These are phyloP conservation scores for Dalechampia spathulata DNA, from an alignment of 441 rosid species.

Conservation along the genomic window DNA sequence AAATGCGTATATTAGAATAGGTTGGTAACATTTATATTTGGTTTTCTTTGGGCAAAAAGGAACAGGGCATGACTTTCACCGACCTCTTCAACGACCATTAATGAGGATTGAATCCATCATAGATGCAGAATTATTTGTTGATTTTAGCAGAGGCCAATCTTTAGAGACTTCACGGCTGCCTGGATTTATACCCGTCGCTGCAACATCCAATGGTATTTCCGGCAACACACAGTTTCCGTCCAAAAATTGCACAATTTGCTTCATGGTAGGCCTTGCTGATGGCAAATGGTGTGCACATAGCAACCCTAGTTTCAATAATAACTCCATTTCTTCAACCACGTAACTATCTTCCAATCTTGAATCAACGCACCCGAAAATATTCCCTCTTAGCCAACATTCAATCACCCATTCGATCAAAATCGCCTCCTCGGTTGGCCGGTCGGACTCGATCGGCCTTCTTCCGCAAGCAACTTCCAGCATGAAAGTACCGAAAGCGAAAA, in stretches of 20 bases:
- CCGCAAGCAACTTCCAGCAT: conserved; percentile 63
- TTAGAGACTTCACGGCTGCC: conserved; percentile 1
- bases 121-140: conserved; percentile 6
- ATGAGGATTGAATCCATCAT: conserved; percentile 8
- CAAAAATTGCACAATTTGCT: conserved; percentile 35
- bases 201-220: conserved; percentile 17
- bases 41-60: too few relatives aligned
- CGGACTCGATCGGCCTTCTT: conserved; percentile 44
- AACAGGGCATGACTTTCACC: too few relatives aligned
- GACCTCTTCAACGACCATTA: conserved; percentile 13
- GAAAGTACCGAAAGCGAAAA: conserved; percentile 57
- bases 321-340: conserved; percentile 40
- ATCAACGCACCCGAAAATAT: conserved; percentile 33
- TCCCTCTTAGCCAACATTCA: conserved; percentile 37
- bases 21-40: too few relatives aligned
- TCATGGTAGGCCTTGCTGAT: conserved; percentile 41
- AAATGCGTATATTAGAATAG: too few relatives aligned
- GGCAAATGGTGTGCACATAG: conserved; percentile 38
- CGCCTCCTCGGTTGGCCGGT: conserved; percentile 16
- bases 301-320: conserved; percentile 48
- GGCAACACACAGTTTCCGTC: conserved; percentile 35
- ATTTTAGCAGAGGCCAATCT: not conserved
- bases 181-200: conserved; percentile 19
- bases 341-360: conserved; percentile 33
- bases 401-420: conserved; percentile 42